phyloP scores from a whole-genome alignment of 2,329 filamentous ascomycete species.

The Knufia petricola region DNA sequence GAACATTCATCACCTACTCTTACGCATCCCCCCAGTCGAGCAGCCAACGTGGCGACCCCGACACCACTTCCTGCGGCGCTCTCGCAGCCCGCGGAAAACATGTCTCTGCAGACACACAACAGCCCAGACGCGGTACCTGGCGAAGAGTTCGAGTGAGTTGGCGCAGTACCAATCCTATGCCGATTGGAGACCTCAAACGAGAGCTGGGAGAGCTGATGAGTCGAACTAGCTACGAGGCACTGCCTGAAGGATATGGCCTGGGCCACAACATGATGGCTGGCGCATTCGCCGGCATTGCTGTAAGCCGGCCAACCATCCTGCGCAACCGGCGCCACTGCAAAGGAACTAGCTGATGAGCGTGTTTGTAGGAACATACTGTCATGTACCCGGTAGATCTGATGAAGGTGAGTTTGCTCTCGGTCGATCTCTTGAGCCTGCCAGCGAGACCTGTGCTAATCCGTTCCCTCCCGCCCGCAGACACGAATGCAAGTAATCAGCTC shows the following conservation, averaged over 20 bases:
- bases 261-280: slow-evolving; percentile 91
- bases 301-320: slow-evolving; percentile 37
- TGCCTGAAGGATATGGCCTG: slow-evolving; percentile 90
- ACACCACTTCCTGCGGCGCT: slow-evolving; percentile 23
- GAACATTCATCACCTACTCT: background rate
- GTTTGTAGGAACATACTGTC: slow-evolving; percentile 95
- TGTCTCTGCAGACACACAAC: slow-evolving; percentile 17
- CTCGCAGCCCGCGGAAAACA: slow-evolving; percentile 21
- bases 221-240: slow-evolving; percentile 65
- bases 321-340: background rate
- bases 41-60: slow-evolving; percentile 22
- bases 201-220: slow-evolving; percentile 13
- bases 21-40: background rate
- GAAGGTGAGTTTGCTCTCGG: slow-evolving; percentile 58
- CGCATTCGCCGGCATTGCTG: slow-evolving; percentile 92
- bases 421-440: no score
- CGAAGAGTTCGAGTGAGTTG: slow-evolving; percentile 39
- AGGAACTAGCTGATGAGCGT: slow-evolving; percentile 11
- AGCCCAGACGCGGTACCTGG: slow-evolving; percentile 31
- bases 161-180: no score
- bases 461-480: no score
- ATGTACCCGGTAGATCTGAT: slow-evolving; percentile 99
- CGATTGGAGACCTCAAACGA: no score
- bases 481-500: slow-evolving; percentile 94
- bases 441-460: no score